phyloP scores from a whole-genome alignment of 805 yeast genomes.

The Yamadazyma sp. region DNA sequence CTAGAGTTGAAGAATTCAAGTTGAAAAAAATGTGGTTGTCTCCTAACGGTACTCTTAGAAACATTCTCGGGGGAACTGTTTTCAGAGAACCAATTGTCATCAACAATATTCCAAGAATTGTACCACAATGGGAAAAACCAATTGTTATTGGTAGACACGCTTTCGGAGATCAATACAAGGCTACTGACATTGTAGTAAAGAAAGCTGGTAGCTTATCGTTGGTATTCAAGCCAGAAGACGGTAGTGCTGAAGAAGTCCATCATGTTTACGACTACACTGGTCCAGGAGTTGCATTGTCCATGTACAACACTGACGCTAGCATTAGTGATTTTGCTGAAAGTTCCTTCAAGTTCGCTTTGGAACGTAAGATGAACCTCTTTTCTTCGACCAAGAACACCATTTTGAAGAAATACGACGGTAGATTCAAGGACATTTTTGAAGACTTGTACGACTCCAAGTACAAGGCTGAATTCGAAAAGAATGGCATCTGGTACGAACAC shows the following conservation, averaged over 20 bases:
- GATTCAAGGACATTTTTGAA: conserved; percentile 93
- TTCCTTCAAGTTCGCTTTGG: conserved; percentile 84
- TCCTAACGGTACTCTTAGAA: conserved; percentile 96
- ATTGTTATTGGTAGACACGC: conserved; percentile 98
- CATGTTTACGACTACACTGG: conserved; percentile 69
- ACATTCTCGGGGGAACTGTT: conserved; percentile 93
- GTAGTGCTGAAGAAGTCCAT: conserved; percentile 52
- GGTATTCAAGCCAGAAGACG: conserved; percentile 70
- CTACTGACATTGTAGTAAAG: conserved; percentile 80
- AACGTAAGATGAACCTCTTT: conserved; percentile 75
- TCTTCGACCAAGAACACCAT: conserved; percentile 94
- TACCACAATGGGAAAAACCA: conserved; percentile 92
- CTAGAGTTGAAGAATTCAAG: conserved; percentile 85
- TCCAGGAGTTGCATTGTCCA: conserved; percentile 82
- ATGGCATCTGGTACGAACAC: conserved; percentile 95
- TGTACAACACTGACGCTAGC: conserved; percentile 95
- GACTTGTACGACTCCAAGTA: conserved; percentile 69
- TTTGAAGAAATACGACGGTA: conserved; percentile 89
- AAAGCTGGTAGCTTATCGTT: conserved; percentile 78
- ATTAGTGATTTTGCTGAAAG: conserved; percentile 90
- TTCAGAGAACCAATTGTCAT: conserved; percentile 96
- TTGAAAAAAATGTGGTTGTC: conserved; percentile 97
- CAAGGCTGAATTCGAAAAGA: conserved; percentile 66
- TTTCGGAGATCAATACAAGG: conserved; percentile 94
- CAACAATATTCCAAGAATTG: conserved; percentile 80